Base-by-base conservation (phyloP, 768 basidiomycete species). In the Leccinum barrowsii region DNA sequence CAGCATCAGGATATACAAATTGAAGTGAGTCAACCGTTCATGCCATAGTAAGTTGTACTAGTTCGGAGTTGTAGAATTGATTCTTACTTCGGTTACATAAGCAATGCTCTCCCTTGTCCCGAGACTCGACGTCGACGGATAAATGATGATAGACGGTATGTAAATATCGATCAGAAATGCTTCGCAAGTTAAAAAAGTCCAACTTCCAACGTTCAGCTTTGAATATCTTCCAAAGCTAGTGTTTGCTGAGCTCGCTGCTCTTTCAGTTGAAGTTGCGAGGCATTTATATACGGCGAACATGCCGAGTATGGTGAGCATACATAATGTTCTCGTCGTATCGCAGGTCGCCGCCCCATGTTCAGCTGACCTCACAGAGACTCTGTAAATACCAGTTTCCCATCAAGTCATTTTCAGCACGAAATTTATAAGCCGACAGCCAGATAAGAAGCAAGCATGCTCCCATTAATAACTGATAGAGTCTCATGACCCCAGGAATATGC, bases 401-500 rank as follows among this genome's bases (percentile, higher is more conserved):
- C 47, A 24, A 22, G n/a, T 17, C 28, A 7, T 17, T 5, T 7
- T 3, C 35, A 7, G 7, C 32, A 15, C 28, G 19, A 15, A 22
- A 58, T 59, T 59, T 35, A 52, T 48, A 24, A 48, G n/a, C 58
- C 46, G 22, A 58, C 13, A 12, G n/a, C 2, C 15, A 34, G 21
- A 56, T 26, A 24, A 40, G 42, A 34, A 34, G 56, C 34, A 21
- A 32, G 19, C 21, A 34, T 57, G 21, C 7, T 26, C 57, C 13
- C 32, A 47, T 26, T 21, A 24, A 35, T 35, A 46, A 56, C 17
- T 28, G 34, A 30, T 24, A 40, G 28, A n/a, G 35, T n/a, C 57
- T 5, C 48, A 19, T 60, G 59, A 50, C 15, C 46, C 7, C 34
- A n/a, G 19, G 11, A 5, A 57, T 35, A 83, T 4, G 5, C 7